Evolutionary conservation across 1,284 basidiomycete genomes (phyloP), one percentile per base, ranked within the genome.

Genomic region (Boletus subluridellus): DNA sequence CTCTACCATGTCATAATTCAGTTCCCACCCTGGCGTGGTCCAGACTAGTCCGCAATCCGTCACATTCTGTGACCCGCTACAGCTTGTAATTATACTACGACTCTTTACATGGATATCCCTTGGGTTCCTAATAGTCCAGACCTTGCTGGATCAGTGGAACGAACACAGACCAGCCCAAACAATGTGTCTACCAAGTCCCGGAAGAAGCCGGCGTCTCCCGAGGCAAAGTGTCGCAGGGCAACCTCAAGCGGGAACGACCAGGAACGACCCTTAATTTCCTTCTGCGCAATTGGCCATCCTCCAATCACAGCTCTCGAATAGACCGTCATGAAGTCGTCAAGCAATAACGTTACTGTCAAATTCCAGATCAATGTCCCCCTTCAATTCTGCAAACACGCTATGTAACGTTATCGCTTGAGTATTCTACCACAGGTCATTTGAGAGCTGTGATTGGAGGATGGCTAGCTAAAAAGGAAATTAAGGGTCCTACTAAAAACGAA

Each of bases 301-400:
- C 21, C 34, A 26, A 42, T 34, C 54, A 24, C 21, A 39, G 14
- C 38, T 32, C 21, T 21, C 37, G 17, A 30, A 32, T 32, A 10
- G 26, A n/a, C n/a, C 17, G 55, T 57, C 10, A 8, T 21, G 24
- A 8, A 38, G 57, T 58, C 47, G 57, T 53, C 39, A 42, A n/a
- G 50, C 35, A 30, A 55, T 45, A 46, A 55, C 57, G 49, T 55
- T 21, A 60, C 49, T 14, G 11, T 2, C 24, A 46, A 46, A 37
- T 52, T 26, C n/a, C 38, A 32, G 30, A 52, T 57, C 42, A 21
- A 4, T 4, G 14, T 32, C 12, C 6, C 21, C 58, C 45, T 46
- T 24, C 24, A 24, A 24, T 24, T 24, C 24, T 24, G 24, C 24
- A 24, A 24, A 24, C 24, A 24, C 24, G 24, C 24, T 24, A 24